A percentile compares a stretch with the other conserved stretches of the same genome.
Conservation (phyloP, 305 asterid genomes). For the Fraxinus sp. region DNA sequence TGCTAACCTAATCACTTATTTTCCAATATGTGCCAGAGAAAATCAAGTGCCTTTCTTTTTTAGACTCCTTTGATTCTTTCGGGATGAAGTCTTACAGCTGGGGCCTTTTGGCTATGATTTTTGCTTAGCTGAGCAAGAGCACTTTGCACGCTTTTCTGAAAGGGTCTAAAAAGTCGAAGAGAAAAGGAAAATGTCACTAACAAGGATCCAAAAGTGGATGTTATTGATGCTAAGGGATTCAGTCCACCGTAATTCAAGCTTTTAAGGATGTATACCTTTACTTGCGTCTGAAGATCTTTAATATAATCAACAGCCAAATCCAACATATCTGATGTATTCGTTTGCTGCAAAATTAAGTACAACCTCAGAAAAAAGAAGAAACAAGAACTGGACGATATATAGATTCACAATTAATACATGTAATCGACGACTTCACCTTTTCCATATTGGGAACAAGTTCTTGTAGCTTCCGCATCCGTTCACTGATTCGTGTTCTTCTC, state of each 20-base stretch:
- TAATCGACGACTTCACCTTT: slow-evolving; percentile 31
- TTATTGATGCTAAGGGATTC: neutral
- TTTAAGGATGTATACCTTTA: slow-evolving; percentile 46
- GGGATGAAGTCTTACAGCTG: neutral
- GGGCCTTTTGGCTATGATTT: slow-evolving; percentile 15
- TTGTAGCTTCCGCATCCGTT: slow-evolving; percentile 54
- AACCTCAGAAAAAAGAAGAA: neutral
- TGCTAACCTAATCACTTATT: neutral
- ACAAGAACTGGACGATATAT: neutral
- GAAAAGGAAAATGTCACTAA: neutral
- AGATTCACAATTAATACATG: neutral
- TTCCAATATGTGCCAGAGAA: neutral
- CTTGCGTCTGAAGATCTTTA: slow-evolving; percentile 74
- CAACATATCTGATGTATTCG: slow-evolving; percentile 90
- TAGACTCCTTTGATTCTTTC: neutral
- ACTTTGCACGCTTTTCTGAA: slow-evolving; percentile 53
- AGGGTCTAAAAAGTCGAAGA: slow-evolving; percentile 42
- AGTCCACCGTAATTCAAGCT: neutral
- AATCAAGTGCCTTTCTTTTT: neutral
- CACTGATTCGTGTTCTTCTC: slow-evolving; percentile 51
- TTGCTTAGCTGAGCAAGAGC: slow-evolving; percentile 53
- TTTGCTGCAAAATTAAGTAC: slow-evolving; percentile 58
- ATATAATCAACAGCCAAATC: slow-evolving; percentile 93
- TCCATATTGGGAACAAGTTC: slow-evolving; percentile 62
- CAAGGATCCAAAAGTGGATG: neutral